These are phyloP conservation scores for Daldinia childiae DNA, from an alignment of 495 filamentous ascomycete species.

Conservation along the genomic window DNA sequence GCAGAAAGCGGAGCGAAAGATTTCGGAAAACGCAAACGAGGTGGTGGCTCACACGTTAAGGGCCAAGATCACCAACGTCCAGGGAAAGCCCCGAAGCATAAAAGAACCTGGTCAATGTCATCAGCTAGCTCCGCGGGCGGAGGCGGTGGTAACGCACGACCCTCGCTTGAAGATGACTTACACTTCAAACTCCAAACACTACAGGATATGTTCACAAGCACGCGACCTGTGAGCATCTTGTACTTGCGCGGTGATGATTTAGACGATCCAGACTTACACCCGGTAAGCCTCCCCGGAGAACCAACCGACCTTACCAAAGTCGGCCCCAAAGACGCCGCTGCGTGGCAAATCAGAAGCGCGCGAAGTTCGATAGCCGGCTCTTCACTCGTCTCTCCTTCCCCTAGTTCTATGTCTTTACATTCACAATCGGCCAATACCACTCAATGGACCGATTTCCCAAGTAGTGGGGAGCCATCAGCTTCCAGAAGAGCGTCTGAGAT, in stretches of 20 bases:
- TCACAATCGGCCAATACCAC: conserved; percentile 60
- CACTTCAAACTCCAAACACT: conserved; percentile 82
- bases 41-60: conserved; percentile 64
- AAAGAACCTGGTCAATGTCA: conserved; percentile 95
- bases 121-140: conserved; percentile 76
- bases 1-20: conserved; percentile 89
- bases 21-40: conserved; percentile 86
- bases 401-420: conserved; percentile 68
- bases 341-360: conserved; percentile 67
- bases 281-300: conserved; percentile 79
- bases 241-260: conserved; percentile 82
- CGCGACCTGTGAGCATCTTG: conserved; percentile 82
- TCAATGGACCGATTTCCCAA: conserved; percentile 54
- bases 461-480: conserved; percentile 50
- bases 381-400: conserved; percentile 76
- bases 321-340: conserved; percentile 62
- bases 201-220: conserved; percentile 97
- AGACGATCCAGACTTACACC: conserved; percentile 90
- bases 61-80: conserved; percentile 63
- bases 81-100: conserved; percentile 86
- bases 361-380: conserved; percentile 63
- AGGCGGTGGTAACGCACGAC: conserved; percentile 52
- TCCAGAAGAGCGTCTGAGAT: conserved; percentile 59
- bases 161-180: conserved; percentile 85
- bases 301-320: conserved; percentile 66